Percentiles rank a stretch among this genome's conserved stretches.
Evolutionary conservation across 2,329 filamentous ascomycete genomes (phyloP).

Genomic region (Cercospora berteroae): DNA sequence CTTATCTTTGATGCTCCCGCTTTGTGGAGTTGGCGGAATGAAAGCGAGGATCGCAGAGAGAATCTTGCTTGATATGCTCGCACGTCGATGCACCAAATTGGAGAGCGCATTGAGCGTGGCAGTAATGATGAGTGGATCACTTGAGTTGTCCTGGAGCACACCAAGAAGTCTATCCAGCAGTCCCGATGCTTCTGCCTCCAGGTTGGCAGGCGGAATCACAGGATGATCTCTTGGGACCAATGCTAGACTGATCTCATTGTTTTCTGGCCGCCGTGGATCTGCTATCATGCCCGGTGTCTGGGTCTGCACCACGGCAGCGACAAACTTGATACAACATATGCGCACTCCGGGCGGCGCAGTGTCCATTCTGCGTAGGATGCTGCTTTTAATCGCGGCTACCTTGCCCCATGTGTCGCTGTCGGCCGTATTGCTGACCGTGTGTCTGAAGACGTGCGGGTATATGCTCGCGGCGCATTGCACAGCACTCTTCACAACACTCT

Average conservation of each 20-base stretch:
- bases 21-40: constrained; percentile 79
- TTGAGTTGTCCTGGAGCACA: constrained; percentile 77
- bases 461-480: constrained; percentile 89
- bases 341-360: constrained; percentile 70
- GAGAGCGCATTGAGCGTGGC: constrained; percentile 87
- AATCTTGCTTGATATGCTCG: constrained; percentile 79
- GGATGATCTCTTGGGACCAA: constrained; percentile 82
- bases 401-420: constrained; percentile 81
- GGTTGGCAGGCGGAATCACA: constrained; percentile 70
- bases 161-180: constrained; percentile 83
- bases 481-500: constrained; percentile 76
- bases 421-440: constrained; percentile 85
- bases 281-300: constrained; percentile 81
- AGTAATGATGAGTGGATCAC: constrained; percentile 84
- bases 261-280: constrained; percentile 77
- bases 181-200: constrained; percentile 91
- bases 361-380: constrained; percentile 87
- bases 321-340: constrained; percentile 96
- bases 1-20: constrained; percentile 61
- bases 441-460: constrained; percentile 86
- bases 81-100: constrained; percentile 76
- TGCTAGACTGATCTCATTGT: constrained; percentile 80
- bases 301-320: constrained; percentile 85
- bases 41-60: constrained; percentile 82
- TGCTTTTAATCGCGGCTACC: constrained; percentile 84